A percentile compares a stretch with the other conserved stretches of the same genome.
These are phyloP conservation scores for Detonula confervacea DNA, from an alignment of 352 stramenopile species.

Conservation along the genomic window DNA sequence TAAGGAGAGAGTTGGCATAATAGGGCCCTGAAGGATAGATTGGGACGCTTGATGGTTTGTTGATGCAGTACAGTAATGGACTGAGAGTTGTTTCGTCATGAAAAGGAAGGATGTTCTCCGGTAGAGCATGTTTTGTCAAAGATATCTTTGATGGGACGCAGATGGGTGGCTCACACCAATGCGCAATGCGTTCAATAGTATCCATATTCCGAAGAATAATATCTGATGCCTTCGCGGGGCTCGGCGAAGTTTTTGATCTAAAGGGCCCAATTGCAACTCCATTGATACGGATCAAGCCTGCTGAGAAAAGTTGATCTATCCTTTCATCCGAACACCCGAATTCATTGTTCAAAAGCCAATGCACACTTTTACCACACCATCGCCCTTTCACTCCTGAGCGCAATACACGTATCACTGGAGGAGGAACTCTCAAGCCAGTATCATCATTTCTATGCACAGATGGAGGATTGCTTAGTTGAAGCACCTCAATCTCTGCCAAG, in stretches of 20 bases:
- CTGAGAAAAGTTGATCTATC: conserved; percentile 49
- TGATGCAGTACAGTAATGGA: conserved; percentile 58
- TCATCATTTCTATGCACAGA: conserved; percentile 41
- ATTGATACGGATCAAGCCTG: conserved; percentile 72
- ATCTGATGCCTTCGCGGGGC: conserved; percentile 18
- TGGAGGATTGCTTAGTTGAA: conserved; percentile 48
- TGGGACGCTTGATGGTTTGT: conserved; percentile 91
- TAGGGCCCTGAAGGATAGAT: conserved; percentile 95
- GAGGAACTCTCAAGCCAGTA: conserved; percentile 63
- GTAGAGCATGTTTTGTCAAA: conserved; percentile 60
- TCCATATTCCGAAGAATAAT: conserved; percentile 72
- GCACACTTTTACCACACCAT: conserved; percentile 69
- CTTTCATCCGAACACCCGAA: conserved; percentile 58
- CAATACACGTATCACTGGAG: conserved; percentile 58
- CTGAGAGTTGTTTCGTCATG: conserved; percentile 31
- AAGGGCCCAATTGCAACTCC: conserved; percentile 24
- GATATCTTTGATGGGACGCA: conserved; percentile 55
- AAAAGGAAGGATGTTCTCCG: conserved; percentile 35
- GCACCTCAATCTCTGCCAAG: conserved; percentile 52
- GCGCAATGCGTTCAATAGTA: conserved; percentile 64
- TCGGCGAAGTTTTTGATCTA: conserved; percentile 4
- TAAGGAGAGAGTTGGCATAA: conserved; percentile 92
- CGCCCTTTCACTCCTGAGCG: conserved; percentile 69
- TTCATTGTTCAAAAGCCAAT: conserved; percentile 63
- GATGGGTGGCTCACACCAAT: conserved; percentile 82